These are phyloP conservation scores for Thecaphora thlaspeos DNA, from an alignment of 1,284 basidiomycete genomes.

Conservation along the genomic window DNA sequence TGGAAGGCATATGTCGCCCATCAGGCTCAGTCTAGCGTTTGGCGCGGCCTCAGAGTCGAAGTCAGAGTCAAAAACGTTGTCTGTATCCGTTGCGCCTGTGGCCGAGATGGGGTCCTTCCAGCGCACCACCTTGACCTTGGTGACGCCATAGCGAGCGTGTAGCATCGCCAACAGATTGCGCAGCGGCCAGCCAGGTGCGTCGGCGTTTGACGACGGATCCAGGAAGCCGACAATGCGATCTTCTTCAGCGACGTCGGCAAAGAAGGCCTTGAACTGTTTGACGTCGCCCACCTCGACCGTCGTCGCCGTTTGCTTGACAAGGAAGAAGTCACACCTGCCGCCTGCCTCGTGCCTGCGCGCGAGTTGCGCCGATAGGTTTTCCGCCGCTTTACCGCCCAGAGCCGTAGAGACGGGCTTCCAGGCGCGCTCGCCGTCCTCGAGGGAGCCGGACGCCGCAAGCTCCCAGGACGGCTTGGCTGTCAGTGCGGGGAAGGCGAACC, in stretches of 20 bases:
- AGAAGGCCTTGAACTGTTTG: constrained; percentile 59
- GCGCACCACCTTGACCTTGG: constrained; percentile 61
- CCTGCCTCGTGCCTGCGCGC: not conserved
- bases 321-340: constrained; percentile 1
- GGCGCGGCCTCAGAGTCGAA: not conserved
- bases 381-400: not conserved
- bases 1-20: too few relatives aligned
- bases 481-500: constrained; percentile 94
- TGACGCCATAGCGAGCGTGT: constrained; percentile 49
- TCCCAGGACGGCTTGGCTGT: constrained; percentile 63
- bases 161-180: constrained; percentile 81
- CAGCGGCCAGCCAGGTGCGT: constrained; percentile 88
- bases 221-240: constrained; percentile 64
- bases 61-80: too few relatives aligned
- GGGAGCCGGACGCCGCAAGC: too few relatives aligned
- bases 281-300: constrained; percentile 13
- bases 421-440: constrained; percentile 59
- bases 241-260: constrained; percentile 60
- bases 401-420: constrained; percentile 11
- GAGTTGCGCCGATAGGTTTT: not conserved
- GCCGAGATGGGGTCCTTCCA: constrained; percentile 44
- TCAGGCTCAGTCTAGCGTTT: too few relatives aligned
- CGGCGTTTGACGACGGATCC: constrained; percentile 77
- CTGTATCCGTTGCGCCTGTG: too few relatives aligned
- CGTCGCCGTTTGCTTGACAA: not conserved